Percentiles rank a stretch among this genome's conserved stretches.
These are phyloP conservation scores for Neurospora hispaniola DNA, from an alignment of 495 filamentous ascomycete genomes.

Conservation along the genomic window DNA sequence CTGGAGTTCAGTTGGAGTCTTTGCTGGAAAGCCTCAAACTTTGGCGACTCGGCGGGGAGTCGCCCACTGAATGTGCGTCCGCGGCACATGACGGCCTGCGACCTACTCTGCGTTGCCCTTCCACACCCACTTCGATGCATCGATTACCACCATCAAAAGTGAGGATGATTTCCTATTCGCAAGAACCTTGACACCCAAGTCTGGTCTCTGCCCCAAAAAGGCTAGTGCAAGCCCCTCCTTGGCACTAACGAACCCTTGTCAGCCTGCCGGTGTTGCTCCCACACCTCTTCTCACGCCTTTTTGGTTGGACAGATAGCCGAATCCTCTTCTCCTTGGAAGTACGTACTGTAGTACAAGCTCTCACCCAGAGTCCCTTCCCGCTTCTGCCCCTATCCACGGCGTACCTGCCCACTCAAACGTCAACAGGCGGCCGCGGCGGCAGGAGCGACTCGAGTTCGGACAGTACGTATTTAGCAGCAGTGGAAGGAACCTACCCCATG, in stretches of 20 bases:
- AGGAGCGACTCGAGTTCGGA: not conserved
- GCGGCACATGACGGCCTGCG: not conserved
- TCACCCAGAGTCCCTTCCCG: conserved; percentile 1
- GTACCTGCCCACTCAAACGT: not conserved
- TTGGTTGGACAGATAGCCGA: not conserved
- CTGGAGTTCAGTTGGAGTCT: conserved; percentile 2
- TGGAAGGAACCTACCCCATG: not conserved
- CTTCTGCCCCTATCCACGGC: not conserved
- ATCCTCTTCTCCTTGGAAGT: not conserved
- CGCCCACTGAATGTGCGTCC: not conserved
- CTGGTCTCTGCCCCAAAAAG: conserved; percentile 4
- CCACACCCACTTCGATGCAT: not conserved
- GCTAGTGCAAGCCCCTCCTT: conserved; percentile 4
- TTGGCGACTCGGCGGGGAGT: not conserved
- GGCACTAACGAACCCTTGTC: conserved; percentile 17
- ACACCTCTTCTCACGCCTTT: conserved; percentile 7
- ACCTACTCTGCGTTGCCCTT: not conserved
- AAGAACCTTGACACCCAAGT: not conserved
- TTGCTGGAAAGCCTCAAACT: conserved; percentile 8
- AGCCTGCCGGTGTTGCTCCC: conserved; percentile 9
- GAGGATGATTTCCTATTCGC: conserved; percentile 4
- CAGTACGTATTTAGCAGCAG: not conserved
- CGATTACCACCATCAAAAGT: not conserved
- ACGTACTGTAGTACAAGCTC: not conserved
- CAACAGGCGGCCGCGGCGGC: not conserved